Evolutionary conservation across 768 basidiomycete species (phyloP).

Genomic region (Xerocomus spinulosus): DNA sequence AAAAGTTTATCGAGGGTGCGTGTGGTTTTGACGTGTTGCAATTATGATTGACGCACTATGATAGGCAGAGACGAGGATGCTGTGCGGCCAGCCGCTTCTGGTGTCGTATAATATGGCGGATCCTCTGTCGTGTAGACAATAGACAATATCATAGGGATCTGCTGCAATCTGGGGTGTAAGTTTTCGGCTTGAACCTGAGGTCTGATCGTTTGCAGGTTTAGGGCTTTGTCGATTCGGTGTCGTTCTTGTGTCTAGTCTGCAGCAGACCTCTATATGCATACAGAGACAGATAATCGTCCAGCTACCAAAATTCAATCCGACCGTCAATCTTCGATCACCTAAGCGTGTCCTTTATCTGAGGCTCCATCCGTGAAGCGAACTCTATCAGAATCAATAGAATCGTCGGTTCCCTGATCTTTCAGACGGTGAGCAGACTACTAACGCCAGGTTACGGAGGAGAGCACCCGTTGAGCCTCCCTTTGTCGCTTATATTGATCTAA

Average conservation of each 20-base stretch:
- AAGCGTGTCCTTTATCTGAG: neutral
- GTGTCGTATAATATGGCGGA: slow-evolving; percentile 21
- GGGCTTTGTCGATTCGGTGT: neutral
- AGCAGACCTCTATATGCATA: too few relatives aligned
- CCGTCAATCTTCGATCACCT: too few relatives aligned
- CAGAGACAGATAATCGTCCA: neutral
- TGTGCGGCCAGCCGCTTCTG: slow-evolving; percentile 62
- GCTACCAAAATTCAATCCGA: too few relatives aligned
- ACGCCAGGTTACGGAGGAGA: too few relatives aligned
- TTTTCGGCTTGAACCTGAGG: too few relatives aligned
- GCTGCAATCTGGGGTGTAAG: neutral
- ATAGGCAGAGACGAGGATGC: slow-evolving; percentile 75
- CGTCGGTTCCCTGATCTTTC: too few relatives aligned
- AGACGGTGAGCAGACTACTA: too few relatives aligned
- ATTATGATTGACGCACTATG: neutral
- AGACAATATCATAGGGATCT: neutral
- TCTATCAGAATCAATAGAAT: neutral
- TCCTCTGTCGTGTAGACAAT: neutral
- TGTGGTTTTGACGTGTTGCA: slow-evolving; percentile 9
- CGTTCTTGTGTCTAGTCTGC: neutral
- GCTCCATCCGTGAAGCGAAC: neutral
- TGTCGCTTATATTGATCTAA: too few relatives aligned
- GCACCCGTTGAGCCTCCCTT: too few relatives aligned
- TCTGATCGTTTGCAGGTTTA: neutral
- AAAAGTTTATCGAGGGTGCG: slow-evolving; percentile 82